A percentile compares a stretch with the other conserved stretches of the same genome.
These are phyloP conservation scores for Lactarius quietus DNA, from an alignment of 768 basidiomycete species.

Conservation along the genomic window DNA sequence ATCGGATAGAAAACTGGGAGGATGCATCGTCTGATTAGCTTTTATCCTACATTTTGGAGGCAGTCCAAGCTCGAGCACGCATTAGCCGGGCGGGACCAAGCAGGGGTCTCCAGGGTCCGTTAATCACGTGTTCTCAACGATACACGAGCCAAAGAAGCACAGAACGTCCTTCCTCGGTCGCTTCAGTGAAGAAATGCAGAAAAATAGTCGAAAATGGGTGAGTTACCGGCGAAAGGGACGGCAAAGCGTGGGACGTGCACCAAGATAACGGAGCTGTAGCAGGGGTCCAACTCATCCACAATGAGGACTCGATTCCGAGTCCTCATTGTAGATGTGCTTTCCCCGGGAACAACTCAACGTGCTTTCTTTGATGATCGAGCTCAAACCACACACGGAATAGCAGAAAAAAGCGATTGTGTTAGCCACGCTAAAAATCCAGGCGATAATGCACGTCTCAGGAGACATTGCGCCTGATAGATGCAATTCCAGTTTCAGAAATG, in stretches of 20 bases:
- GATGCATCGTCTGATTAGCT: background rate
- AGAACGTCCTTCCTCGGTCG: background rate
- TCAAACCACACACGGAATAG: background rate
- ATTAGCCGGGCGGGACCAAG: background rate
- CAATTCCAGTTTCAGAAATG: background rate
- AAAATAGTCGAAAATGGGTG: background rate
- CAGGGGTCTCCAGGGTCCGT: conserved; percentile 1
- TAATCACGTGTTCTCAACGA: background rate
- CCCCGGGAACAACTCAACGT: background rate
- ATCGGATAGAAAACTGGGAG: background rate
- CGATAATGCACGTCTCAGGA: background rate
- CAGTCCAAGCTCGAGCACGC: conserved; percentile 6
- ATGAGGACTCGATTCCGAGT: too few relatives aligned
- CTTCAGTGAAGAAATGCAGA: background rate
- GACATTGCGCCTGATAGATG: background rate
- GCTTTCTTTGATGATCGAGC: conserved; percentile 2
- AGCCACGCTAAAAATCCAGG: background rate
- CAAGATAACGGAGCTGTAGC: background rate
- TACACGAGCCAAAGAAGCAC: too few relatives aligned
- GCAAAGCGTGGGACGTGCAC: background rate
- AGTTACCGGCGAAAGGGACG: background rate
- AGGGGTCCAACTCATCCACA: too few relatives aligned
- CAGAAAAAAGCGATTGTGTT: background rate
- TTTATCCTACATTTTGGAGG: conserved; percentile 7
- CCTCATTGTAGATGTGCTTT: background rate